A percentile compares a stretch with the other conserved stretches of the same genome.
These are phyloP conservation scores for Dioszegia aurantiaca DNA, from an alignment of 768 basidiomycete species.

Conservation along the genomic window DNA sequence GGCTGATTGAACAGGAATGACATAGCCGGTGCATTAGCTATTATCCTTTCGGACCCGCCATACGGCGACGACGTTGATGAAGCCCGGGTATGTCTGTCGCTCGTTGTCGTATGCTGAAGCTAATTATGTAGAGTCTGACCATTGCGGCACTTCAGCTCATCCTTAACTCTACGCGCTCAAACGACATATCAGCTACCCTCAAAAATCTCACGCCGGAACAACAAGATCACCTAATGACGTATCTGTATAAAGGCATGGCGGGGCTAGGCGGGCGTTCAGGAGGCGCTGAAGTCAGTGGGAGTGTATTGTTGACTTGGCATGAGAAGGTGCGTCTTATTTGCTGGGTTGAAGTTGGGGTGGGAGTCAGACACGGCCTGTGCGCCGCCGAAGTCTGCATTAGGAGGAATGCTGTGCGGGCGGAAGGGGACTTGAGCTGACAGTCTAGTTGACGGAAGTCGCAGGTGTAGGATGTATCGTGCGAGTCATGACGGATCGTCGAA, in stretches of 20 bases:
- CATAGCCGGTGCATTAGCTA: constrained; percentile 66
- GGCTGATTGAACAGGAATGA: constrained; percentile 62
- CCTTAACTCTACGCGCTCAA: constrained; percentile 86
- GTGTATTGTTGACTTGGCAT: constrained; percentile 82
- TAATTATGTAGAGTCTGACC: constrained; percentile 63
- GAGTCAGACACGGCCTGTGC: no score
- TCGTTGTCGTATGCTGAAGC: background rate
- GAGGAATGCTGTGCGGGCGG: no score
- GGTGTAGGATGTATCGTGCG: constrained; percentile 94
- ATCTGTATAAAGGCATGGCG: constrained; percentile 71
- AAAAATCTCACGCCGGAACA: constrained; percentile 58
- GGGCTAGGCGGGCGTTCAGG: constrained; percentile 57
- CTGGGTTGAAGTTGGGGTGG: background rate
- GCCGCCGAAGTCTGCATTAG: no score
- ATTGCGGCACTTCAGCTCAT: constrained; percentile 79
- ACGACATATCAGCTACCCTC: constrained; percentile 76
- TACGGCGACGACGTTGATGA: constrained; percentile 83
- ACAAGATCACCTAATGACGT: constrained; percentile 89
- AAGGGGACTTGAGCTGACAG: background rate
- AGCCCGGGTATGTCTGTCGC: constrained; percentile 66
- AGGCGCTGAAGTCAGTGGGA: constrained; percentile 62
- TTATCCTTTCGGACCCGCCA: constrained; percentile 75
- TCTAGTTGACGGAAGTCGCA: constrained; percentile 83
- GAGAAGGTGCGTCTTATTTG: no score
- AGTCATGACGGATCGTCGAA: constrained; percentile 68